Evolutionary conservation across 768 basidiomycete genomes (phyloP), one percentile per base, ranked within the genome.

Genomic region (Tricholomella constricta): DNA sequence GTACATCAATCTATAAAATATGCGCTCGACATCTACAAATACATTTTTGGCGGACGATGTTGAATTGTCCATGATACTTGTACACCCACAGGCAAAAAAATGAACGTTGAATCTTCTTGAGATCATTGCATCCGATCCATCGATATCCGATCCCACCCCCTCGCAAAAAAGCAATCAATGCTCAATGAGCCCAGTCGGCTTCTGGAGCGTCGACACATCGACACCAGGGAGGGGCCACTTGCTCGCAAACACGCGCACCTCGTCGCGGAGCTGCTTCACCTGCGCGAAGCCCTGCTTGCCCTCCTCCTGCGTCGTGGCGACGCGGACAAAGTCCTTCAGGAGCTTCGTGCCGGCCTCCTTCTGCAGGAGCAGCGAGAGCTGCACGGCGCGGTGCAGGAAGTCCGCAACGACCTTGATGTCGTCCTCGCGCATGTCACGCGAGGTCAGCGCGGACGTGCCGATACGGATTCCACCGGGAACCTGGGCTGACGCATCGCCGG

Each of bases 391-490:
- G 78, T 98, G 93, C 50, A 99, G 78, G 83, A 98, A 94, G 52
- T 79, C 81, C 34, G 88, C 97, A 49, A 98, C 94, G 52, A 82
- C 68, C 69, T 89, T 87, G 72, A 97, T 84, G 70, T 98, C 94
- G 19, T 75, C 79, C 71, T 96, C 92, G 48, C 72, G 73, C 94
- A 99, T 94, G 73, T 95, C 79, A 61, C 96, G 92, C 45, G 94
- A 97, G 4, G 97, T 98, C 32, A 99, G 72, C 10, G 96, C 94
- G 20, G 94, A 86, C 29, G 93, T 93, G 55, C 97, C 97, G 60
- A 99, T 84, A 59, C 97, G 93, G 67, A 99, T 95, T 60, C 97
- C 97, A 62, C 96, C 97, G 41, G 96, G 96, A 1, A 89, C 90
- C 69, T 94, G 91, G 0, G 96, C 97, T 45, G 93, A 96, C 36